Base-by-base conservation (phyloP, 1,284 basidiomycete species). In the Malassezia obtusa region DNA sequence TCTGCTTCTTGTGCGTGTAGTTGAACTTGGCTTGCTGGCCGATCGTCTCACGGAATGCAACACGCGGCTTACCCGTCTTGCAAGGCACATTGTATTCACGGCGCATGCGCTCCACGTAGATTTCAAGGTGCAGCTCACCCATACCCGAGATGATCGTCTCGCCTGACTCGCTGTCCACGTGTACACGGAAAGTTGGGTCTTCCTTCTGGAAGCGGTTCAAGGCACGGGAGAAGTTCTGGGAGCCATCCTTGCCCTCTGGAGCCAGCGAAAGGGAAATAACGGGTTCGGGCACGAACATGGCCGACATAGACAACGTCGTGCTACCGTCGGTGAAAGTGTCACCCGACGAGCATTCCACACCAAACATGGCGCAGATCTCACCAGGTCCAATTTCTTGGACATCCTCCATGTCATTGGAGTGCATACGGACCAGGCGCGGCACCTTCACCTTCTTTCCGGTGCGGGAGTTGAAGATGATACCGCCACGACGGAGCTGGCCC, bases 121-220 rank as follows among this genome's bases (percentile, higher is more conserved):
- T 95, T 73, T 99, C 94, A 24, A 99, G 82, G 74, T 99, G 94
- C 10, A 99, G 82, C 77, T 99, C 94, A 26, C 92, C 94, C 94
- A 98, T 99, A 17, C 94, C 94, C 30, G 89, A 92, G 60, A 99
- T 96, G 75, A 99, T 99, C n/a, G 94, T 98, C 85, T 98, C 94
- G 76, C 91, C 88, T 66, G 86, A 89, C 73, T 95, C 90, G 31
- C 80, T 76, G 76, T 99, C 94, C 53, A 98, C 82, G 75, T 96
- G 92, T 1, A 98, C 92, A 49, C 86, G 84, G 84, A 99, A 99
- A 0, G 94, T 99, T 1, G 94, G 94, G 75, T 98, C 94, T 75
- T 99, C 94, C 77, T 92, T 94, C 77, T 94, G 87, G 84, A 99
- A 99, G 33, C 92, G 84, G 74, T 94, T 92, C 45, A 99, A 81